Base-by-base conservation (phyloP, 805 yeast genomes). In the Candida cerambycidarum region DNA sequence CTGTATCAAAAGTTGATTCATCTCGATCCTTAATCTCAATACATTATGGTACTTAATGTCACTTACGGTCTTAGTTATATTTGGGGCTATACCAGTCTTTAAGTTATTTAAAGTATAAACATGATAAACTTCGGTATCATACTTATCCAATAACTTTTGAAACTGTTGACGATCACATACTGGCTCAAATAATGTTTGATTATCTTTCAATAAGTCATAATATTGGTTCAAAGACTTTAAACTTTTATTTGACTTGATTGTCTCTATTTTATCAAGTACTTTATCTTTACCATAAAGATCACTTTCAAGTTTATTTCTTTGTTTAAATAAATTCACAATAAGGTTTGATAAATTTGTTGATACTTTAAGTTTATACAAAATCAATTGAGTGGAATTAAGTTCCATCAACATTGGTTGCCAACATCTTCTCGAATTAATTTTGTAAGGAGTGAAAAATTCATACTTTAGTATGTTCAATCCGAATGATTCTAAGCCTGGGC, bases 111-210 rank as follows among this genome's bases (percentile, higher is more conserved):
- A 55, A 3, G 73, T 67, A 46, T 51, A 63, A 5, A 58, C 46
- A 21, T 59, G 53, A 16, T 61, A 3, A 28, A 60, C 51, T 4
- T 39, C 41, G 3, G 70, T 65, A 10, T 58, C 48, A 48, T 58
- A 55, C 8, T 23, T 27, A 8, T 12, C 10, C 14, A 46, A 29
- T 3, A 46, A 4, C 5, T 16, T 6, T 15, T 51, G 42, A 46
- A 67, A 62, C 12, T 30, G 21, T 3, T 24, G 18, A 41, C 53
- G 54, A 8, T 38, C 32, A n/a, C 43, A 36, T 1, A 57, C 56
- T 11, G 75, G 74, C 48, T 70, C 75, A 36, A 70, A 62, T n/a
- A 70, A 54, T 47, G 66, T 45, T n/a, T 45, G 48, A 51, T 69
- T 69, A 34, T 62, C 57, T 39, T 47, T 42, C 9, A 67, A 41